These are phyloP conservation scores for Neofusicoccum umdonicola DNA, from an alignment of 2,329 filamentous ascomycete species.

Conservation along the genomic window DNA sequence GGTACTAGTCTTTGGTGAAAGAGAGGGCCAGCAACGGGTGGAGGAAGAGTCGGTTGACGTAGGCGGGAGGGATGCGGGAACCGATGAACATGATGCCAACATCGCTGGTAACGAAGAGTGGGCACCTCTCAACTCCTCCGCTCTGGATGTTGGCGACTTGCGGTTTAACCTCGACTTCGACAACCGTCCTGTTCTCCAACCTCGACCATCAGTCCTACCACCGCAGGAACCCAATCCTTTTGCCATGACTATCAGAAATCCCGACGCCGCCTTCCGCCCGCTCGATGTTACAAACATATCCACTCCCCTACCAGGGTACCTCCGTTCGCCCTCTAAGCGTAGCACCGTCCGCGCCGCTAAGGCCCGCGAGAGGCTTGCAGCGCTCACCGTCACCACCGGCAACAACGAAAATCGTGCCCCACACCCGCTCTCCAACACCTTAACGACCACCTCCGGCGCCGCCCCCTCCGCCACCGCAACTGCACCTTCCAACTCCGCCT, in stretches of 20 bases:
- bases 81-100: slow-evolving; percentile 24
- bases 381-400: not conserved
- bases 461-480: slow-evolving; percentile 27
- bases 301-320: slow-evolving; percentile 37
- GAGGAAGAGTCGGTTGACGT: not conserved
- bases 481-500: slow-evolving; percentile 21
- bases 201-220: slow-evolving; percentile 17
- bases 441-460: not conserved
- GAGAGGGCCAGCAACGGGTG: not conserved
- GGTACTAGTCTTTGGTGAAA: slow-evolving; percentile 19
- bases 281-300: slow-evolving; percentile 13
- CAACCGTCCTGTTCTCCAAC: not conserved
- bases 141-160: slow-evolving; percentile 26
- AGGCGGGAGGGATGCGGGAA: slow-evolving; percentile 16
- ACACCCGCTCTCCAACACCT: not conserved
- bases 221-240: slow-evolving; percentile 16
- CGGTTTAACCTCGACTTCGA: slow-evolving; percentile 20
- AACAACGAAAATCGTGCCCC: not conserved
- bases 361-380: slow-evolving; percentile 18
- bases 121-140: slow-evolving; percentile 38
- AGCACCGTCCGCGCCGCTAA: slow-evolving; percentile 29
- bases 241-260: slow-evolving; percentile 30
- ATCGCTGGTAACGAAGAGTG: slow-evolving; percentile 34
- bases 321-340: slow-evolving; percentile 48
- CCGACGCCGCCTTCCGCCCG: slow-evolving; percentile 22